These are phyloP conservation scores for Mycena polygramma DNA, from an alignment of 768 basidiomycete species.

Conservation along the genomic window DNA sequence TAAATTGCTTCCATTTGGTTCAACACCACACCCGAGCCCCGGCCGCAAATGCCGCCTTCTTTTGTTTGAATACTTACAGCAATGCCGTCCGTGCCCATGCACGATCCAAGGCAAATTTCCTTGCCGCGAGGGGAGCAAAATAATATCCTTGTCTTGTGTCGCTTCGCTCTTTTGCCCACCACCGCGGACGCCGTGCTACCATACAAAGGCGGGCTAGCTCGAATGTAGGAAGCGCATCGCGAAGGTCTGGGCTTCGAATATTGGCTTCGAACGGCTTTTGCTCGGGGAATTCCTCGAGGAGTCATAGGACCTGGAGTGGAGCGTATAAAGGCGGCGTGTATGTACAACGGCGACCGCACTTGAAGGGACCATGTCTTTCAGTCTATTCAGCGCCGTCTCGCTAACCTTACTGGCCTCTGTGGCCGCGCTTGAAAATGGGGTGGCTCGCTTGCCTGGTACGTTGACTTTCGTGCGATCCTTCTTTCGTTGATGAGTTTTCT, in stretches of 20 bases:
- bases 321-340: conserved; percentile 7
- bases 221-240: not conserved
- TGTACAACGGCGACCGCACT: not conserved
- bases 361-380: conserved; percentile 9
- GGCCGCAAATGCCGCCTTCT: too few relatives aligned
- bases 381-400: conserved; percentile 12
- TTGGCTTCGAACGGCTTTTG: conserved; percentile 11
- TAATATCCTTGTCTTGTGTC: too few relatives aligned
- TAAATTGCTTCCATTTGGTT: not conserved
- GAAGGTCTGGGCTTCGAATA: not conserved
- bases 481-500: not conserved
- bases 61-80: too few relatives aligned
- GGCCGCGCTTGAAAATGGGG: conserved; percentile 32
- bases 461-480: not conserved
- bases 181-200: too few relatives aligned
- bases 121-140: too few relatives aligned
- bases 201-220: not conserved
- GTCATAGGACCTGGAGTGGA: conserved; percentile 24
- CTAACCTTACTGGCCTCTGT: conserved; percentile 11
- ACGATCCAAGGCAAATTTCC: too few relatives aligned
- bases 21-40: too few relatives aligned
- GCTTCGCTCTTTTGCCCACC: too few relatives aligned
- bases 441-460: conserved; percentile 33
- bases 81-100: too few relatives aligned
- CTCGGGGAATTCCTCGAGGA: conserved; percentile 16